These are phyloP conservation scores for Stemphylium vesicarium DNA, from an alignment of 2,329 filamentous ascomycete genomes.

Conservation along the genomic window DNA sequence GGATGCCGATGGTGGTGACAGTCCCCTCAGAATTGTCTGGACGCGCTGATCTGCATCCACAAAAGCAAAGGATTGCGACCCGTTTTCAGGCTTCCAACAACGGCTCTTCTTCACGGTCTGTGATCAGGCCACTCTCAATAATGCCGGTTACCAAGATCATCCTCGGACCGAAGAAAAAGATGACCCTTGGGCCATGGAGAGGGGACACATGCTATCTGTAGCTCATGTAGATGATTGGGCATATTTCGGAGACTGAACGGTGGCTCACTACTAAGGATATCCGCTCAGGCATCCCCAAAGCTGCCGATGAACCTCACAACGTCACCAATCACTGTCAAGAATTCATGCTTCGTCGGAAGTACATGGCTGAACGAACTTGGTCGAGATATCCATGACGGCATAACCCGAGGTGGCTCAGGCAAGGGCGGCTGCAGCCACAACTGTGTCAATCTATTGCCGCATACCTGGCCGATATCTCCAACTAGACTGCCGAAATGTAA, in stretches of 20 bases:
- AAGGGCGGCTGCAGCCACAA: not conserved
- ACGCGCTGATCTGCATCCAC: not conserved
- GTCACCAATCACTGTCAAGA: not conserved
- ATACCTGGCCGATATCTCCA: not conserved
- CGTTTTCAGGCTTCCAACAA: not conserved
- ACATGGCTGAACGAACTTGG: not conserved
- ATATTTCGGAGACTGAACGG: not conserved
- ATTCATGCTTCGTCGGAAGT: not conserved
- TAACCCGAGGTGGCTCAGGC: not conserved
- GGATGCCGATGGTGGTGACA: not conserved
- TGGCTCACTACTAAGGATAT: not conserved
- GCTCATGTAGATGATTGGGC: not conserved
- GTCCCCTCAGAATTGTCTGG: not conserved
- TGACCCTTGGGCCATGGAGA: not conserved
- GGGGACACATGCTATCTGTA: not conserved
- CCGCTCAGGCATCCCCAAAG: not conserved
- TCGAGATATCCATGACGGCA: not conserved
- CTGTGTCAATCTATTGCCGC: not conserved
- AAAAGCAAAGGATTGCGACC: not conserved
- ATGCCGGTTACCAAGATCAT: not conserved
- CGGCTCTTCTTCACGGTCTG: not conserved
- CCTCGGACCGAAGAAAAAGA: not conserved
- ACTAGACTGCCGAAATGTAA: not conserved
- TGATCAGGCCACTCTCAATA: not conserved
- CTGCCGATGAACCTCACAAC: not conserved